phyloP scores from a whole-genome alignment of 768 basidiomycete species.

The Termitomyces sp. region DNA sequence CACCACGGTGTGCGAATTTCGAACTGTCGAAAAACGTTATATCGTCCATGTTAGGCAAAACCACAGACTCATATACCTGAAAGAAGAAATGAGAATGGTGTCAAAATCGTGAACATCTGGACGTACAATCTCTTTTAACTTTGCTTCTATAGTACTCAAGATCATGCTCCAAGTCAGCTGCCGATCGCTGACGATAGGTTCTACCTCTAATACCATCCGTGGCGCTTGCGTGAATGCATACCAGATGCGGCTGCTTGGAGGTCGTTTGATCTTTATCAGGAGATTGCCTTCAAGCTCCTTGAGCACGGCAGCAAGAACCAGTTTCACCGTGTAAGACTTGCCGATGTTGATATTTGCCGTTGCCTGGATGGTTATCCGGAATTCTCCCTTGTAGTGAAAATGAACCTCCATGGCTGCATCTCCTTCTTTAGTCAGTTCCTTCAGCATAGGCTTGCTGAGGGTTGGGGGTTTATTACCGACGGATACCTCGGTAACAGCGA shows the following conservation, averaged over 20 bases:
- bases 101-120: neutral
- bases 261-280: conserved; percentile 85
- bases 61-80: conserved; percentile 90
- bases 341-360: conserved; percentile 84
- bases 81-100: conserved; percentile 2
- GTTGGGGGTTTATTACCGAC: conserved; percentile 82
- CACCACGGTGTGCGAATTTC: conserved; percentile 64
- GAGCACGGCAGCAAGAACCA: conserved; percentile 84
- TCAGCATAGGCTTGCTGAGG: conserved; percentile 96
- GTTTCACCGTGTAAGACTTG: conserved; percentile 84
- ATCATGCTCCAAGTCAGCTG: conserved; percentile 96
- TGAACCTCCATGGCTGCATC: conserved; percentile 88
- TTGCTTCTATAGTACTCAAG: conserved; percentile 81
- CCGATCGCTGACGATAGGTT: conserved; percentile 90
- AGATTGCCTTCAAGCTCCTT: conserved; percentile 91
- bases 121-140: conserved; percentile 80
- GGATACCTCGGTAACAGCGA: conserved; percentile 84
- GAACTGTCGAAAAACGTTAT: conserved; percentile 89
- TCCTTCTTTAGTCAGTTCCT: conserved; percentile 92
- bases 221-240: conserved; percentile 91
- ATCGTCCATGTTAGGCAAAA: conserved; percentile 98
- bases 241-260: conserved; percentile 95
- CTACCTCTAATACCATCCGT: conserved; percentile 81
- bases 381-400: conserved; percentile 77
- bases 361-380: conserved; percentile 86